Percentiles rank a stretch among this genome's conserved stretches.
Conservation (phyloP, 2,329 filamentous ascomycete species). For the Pyricularia pennisetigena region DNA sequence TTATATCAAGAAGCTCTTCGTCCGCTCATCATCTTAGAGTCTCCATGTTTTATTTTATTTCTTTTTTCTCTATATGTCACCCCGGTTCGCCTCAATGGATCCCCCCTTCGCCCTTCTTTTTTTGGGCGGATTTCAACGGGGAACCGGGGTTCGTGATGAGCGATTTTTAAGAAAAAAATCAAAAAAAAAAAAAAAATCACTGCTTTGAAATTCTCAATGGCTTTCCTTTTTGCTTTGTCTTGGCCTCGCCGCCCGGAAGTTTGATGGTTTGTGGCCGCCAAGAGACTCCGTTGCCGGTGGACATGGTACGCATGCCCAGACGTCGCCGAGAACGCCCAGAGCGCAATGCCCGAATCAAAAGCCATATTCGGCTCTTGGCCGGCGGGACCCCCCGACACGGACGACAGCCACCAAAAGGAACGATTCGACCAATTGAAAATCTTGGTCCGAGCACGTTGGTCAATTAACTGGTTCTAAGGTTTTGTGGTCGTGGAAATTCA, state of each 20-base stretch:
- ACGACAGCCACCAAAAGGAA: background rate
- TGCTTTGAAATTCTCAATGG: background rate
- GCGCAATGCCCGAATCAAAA: background rate
- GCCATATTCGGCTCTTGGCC: background rate
- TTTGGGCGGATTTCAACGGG: background rate
- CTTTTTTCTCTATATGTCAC: too few relatives aligned
- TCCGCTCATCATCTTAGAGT: background rate
- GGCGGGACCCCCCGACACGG: background rate
- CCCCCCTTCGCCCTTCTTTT: background rate
- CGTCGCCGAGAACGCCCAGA: background rate
- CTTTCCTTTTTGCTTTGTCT: background rate
- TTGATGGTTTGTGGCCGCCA: background rate
- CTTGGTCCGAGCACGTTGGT: background rate
- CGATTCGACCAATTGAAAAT: background rate
- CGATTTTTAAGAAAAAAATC: too few relatives aligned
- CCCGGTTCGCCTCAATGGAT: background rate
- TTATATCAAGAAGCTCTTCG: background rate
- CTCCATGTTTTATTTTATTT: background rate
- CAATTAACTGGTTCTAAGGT: background rate
- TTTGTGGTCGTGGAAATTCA: background rate
- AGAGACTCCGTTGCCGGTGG: background rate
- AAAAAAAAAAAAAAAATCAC: background rate
- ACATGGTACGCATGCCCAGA: background rate
- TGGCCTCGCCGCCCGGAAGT: background rate
- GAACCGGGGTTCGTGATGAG: background rate